Evolutionary conservation across 2,329 filamentous ascomycete species (phyloP).

Genomic region (Aspergillus ustus): DNA sequence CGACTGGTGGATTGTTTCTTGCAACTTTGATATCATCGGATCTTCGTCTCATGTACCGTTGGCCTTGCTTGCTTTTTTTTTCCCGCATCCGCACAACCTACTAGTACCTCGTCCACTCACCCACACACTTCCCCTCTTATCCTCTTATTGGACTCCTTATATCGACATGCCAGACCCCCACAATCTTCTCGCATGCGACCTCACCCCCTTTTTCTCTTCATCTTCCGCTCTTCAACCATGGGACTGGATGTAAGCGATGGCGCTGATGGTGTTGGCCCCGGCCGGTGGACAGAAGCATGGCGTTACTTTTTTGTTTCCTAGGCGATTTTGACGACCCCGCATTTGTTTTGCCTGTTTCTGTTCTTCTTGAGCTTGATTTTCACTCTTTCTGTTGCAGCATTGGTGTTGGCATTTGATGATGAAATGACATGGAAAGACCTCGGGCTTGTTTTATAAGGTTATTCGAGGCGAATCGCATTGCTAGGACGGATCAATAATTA

Average conservation of each 20-base stretch:
- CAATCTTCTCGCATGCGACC: slow-evolving; percentile 1
- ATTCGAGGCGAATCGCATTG: slow-evolving; percentile 12
- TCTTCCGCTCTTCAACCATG: slow-evolving; percentile 17
- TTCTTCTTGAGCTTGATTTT: not conserved
- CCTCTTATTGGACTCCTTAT: slow-evolving; percentile 9
- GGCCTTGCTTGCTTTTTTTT: slow-evolving; percentile 18
- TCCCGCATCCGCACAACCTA: slow-evolving; percentile 17
- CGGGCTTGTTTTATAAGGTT: slow-evolving; percentile 2
- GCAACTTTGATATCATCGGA: slow-evolving; percentile 23
- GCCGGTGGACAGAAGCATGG: slow-evolving; percentile 23
- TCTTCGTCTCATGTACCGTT: slow-evolving; percentile 28
- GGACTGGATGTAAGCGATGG: slow-evolving; percentile 35
- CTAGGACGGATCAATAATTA: slow-evolving; percentile 9
- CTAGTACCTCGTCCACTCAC: slow-evolving; percentile 14
- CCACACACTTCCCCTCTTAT: slow-evolving; percentile 1
- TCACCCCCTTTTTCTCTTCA: not conserved
- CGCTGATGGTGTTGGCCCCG: slow-evolving; percentile 38
- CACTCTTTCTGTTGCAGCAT: slow-evolving; percentile 10
- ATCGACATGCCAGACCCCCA: slow-evolving; percentile 8
- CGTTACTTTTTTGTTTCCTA: slow-evolving; percentile 23
- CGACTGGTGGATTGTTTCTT: slow-evolving; percentile 21
- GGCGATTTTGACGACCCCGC: slow-evolving; percentile 5
- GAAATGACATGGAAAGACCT: slow-evolving; percentile 30
- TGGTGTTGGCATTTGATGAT: slow-evolving; percentile 29
- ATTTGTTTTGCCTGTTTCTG: slow-evolving; percentile 8